Evolutionary conservation across 257 asterid genomes (phyloP), one percentile per base, ranked within the genome.

Genomic region (Lantana camara): DNA sequence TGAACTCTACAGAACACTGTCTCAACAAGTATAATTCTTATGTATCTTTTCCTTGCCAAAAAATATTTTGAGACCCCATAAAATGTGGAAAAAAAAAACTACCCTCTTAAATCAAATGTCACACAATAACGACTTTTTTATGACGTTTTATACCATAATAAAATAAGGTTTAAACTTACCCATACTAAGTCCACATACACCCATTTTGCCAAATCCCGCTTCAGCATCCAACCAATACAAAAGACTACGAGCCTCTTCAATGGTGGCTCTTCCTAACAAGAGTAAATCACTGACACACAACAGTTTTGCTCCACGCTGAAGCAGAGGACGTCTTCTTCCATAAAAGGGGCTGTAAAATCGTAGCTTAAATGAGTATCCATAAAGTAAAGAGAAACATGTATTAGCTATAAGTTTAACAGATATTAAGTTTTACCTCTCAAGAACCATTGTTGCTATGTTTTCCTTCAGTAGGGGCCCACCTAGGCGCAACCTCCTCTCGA

Each of bases 101-200:
- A 27, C 32, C 32, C 32, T 5, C n/a, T n/a, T n/a, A n/a, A n/a
- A n/a, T n/a, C n/a, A n/a, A n/a, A n/a, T 27, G 32, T 27, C 4
- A 2, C 32, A 27, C 32, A 27, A 27, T 27, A 27, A 2, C 32
- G 5, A 27, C 32, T 27, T 27, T n/a, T 27, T 27, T 2, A 27
- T 27, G 32, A 27, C 32, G 5, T 27, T 2, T 27, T 27, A 27
- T 27, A 27, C 32, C 32, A 27, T 27, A n/a, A n/a, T n/a, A n/a
- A n/a, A n/a, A n/a, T n/a, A n/a, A n/a, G n/a, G n/a, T 27, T 27
- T 27, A 27, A 17, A 40, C 82, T 75, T 86, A 94, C 97, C 99
- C 99, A 94, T 94, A 83, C 99, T 90, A 54, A 94, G 90, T 63
- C 99, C 97, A 64, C 99, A 94, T 15, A 94, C 76, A 17, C 99